phyloP scores from a whole-genome alignment of 129 eudicot species.

The Lactuca sativa region DNA sequence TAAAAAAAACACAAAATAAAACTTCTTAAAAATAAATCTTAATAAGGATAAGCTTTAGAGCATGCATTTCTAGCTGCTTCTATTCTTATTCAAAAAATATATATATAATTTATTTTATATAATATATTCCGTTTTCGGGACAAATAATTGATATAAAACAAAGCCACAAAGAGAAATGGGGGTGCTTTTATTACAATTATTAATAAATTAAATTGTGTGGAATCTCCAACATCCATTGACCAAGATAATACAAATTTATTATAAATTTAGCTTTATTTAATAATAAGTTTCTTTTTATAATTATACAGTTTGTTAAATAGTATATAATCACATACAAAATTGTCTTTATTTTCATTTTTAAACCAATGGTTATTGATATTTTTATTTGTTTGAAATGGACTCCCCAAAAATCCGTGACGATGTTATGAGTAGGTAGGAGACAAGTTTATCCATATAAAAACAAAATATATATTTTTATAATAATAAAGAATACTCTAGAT shows the following conservation, averaged over 20 bases:
- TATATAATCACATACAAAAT: background rate
- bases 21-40: background rate
- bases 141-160: constrained; percentile 17
- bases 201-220: constrained; percentile 19
- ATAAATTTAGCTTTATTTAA: background rate
- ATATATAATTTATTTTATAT: background rate
- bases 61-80: constrained; percentile 13
- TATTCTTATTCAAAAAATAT: background rate
- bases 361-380: background rate
- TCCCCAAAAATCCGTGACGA: constrained; percentile 21
- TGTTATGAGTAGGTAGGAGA: constrained; percentile 29
- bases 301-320: background rate
- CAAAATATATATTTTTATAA: background rate
- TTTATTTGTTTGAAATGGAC: constrained; percentile 7
- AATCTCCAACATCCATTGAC: constrained; percentile 38
- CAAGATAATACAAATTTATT: background rate
- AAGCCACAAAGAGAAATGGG: constrained; percentile 25
- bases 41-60: constrained; percentile 1
- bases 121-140: background rate
- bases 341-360: background rate
- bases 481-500: constrained; percentile 2
- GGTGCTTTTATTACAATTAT: background rate
- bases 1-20: too few relatives aligned
- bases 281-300: background rate
- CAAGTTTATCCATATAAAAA: constrained; percentile 6